Conservation (phyloP, 768 basidiomycete species). For the Sarcodon sp. region DNA sequence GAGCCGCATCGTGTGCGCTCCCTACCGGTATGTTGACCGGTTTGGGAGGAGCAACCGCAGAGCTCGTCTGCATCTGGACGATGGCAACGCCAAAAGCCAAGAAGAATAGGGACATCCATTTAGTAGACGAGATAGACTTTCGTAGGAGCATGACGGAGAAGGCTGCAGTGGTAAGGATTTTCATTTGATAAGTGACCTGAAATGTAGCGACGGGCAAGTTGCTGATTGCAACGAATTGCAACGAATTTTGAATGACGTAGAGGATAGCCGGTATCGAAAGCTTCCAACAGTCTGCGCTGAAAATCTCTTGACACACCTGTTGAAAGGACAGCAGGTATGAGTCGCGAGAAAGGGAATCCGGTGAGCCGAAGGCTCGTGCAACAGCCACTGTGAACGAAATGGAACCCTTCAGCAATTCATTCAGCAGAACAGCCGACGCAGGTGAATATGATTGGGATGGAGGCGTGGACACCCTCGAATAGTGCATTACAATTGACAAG, state of each 20-base stretch:
- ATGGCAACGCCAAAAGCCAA: constrained; percentile 89
- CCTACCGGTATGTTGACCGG: constrained; percentile 34
- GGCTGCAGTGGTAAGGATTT: constrained; percentile 92
- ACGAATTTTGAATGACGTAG: constrained; percentile 91
- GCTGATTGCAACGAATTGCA: constrained; percentile 92
- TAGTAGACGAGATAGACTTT: constrained; percentile 51
- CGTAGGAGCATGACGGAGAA: constrained; percentile 82
- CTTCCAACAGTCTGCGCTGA: constrained; percentile 93
- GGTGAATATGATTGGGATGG: constrained; percentile 79
- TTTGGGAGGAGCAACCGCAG: constrained; percentile 16
- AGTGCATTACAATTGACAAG: constrained; percentile 96
- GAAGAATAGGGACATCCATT: constrained; percentile 84
- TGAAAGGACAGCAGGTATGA: constrained; percentile 29
- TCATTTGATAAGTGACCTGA: constrained; percentile 98
- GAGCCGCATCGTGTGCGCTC: constrained; percentile 54
- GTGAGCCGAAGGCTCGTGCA: constrained; percentile 29
- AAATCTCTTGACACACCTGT: constrained; percentile 58
- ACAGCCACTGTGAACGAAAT: constrained; percentile 90
- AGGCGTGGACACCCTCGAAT: constrained; percentile 85
- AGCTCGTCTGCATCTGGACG: constrained; percentile 78
- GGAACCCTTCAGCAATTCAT: constrained; percentile 86
- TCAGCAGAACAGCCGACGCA: constrained; percentile 86
- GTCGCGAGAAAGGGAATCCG: constrained; percentile 16
- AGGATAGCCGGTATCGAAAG: constrained; percentile 92
- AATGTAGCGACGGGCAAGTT: constrained; percentile 96